Percentiles rank a stretch among this genome's conserved stretches.
Evolutionary conservation across 75 land plant species (phyloP).

Genomic region (Larix kaempferi): DNA sequence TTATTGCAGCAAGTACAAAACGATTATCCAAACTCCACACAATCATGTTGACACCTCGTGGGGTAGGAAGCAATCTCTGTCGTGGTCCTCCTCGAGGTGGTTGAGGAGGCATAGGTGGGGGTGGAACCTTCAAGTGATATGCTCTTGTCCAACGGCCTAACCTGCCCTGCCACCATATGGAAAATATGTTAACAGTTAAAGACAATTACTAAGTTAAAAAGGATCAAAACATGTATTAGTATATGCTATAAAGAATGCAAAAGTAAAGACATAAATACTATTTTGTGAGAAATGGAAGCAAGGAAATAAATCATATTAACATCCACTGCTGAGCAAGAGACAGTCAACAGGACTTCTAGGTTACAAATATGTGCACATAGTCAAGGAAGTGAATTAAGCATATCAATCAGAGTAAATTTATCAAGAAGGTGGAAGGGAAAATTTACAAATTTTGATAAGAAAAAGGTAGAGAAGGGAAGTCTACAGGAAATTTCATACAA

Average conservation of each 20-base stretch:
- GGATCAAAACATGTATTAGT: neutral
- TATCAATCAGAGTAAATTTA: too few species aligned
- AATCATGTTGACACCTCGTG: constrained; percentile 99
- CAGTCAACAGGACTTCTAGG: neutral
- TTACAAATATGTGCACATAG: too few species aligned
- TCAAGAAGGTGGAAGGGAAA: too few species aligned
- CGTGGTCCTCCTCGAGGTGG: constrained; percentile 96
- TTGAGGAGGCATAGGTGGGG: constrained; percentile 97
- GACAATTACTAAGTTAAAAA: neutral
- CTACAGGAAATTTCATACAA: neutral
- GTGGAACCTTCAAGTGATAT: constrained; percentile 96
- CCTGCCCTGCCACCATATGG: constrained; percentile 47
- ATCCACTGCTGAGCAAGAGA: neutral
- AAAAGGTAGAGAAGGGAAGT: too few species aligned
- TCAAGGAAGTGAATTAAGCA: too few species aligned
- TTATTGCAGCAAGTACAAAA: constrained; percentile 99
- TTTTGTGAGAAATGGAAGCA: too few species aligned
- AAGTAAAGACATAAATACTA: neutral
- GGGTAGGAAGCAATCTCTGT: constrained; percentile 86
- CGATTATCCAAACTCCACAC: constrained; percentile 99
- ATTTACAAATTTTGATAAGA: too few species aligned
- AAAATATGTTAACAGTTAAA: neutral
- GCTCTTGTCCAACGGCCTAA: constrained; percentile 87
- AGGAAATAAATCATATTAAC: too few species aligned
- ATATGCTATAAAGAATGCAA: neutral